phyloP scores from a whole-genome alignment of 1,139 yeast genomes.

The Suhomyces bokatorum region DNA sequence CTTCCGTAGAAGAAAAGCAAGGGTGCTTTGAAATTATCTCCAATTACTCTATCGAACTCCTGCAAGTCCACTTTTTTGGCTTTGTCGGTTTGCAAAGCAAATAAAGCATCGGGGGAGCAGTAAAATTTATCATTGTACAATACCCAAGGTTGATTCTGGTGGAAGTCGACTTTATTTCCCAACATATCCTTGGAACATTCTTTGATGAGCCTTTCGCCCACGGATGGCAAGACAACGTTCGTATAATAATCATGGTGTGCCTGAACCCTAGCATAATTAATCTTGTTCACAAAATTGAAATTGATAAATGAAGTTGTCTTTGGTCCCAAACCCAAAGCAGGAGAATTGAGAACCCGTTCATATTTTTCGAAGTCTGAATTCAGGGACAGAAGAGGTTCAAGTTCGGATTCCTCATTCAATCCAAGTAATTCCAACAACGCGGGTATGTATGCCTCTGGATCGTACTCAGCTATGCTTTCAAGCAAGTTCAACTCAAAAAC shows the following conservation, averaged over 20 bases:
- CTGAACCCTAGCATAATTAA: slow-evolving; percentile 60
- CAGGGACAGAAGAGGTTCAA: slow-evolving; percentile 11
- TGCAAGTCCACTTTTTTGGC: slow-evolving; percentile 25
- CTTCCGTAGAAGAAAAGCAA: slow-evolving; percentile 53
- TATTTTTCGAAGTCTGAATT: slow-evolving; percentile 36
- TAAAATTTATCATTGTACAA: slow-evolving; percentile 52
- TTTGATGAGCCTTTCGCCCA: slow-evolving; percentile 18
- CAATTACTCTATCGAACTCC: slow-evolving; percentile 63
- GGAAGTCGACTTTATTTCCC: slow-evolving; percentile 28
- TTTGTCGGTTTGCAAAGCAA: slow-evolving; percentile 57
- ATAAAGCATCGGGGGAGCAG: slow-evolving; percentile 68
- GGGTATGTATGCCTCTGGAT: slow-evolving; percentile 50
- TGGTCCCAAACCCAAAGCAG: slow-evolving; percentile 21
- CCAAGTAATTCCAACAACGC: slow-evolving; percentile 42
- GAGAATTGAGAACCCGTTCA: slow-evolving; percentile 31
- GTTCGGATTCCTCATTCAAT: slow-evolving; percentile 30
- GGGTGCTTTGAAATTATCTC: slow-evolving; percentile 43
- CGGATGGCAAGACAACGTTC: slow-evolving; percentile 25
- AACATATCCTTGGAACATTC: slow-evolving; percentile 39
- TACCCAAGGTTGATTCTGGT: slow-evolving; percentile 46
- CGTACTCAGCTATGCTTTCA: slow-evolving; percentile 55
- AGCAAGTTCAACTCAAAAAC: slow-evolving; percentile 51
- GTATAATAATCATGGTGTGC: slow-evolving; percentile 60
- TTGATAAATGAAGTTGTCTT: slow-evolving; percentile 37
- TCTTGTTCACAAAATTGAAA: slow-evolving; percentile 53